A percentile compares a stretch with the other conserved stretches of the same genome.
phyloP scores from a whole-genome alignment of 495 filamentous ascomycete genomes.

The Cercophora sp. region DNA sequence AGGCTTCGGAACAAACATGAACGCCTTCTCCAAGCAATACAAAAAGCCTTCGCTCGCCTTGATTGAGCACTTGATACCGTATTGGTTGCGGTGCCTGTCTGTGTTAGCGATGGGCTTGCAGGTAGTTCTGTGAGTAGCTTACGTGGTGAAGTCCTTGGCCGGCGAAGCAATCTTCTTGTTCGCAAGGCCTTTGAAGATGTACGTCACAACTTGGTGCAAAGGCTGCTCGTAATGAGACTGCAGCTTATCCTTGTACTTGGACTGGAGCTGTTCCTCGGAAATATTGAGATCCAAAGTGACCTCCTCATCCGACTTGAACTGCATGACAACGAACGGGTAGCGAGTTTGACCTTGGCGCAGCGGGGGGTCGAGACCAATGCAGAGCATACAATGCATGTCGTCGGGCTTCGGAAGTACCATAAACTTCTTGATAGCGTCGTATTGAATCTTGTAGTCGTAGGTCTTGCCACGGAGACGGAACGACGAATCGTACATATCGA shows the following conservation, averaged over 20 bases:
- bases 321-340: conserved; percentile 99
- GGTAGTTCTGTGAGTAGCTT: conserved; percentile 11
- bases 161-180: conserved; percentile 92
- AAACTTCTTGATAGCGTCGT: conserved; percentile 95
- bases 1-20: conserved; percentile 98
- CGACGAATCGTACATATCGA: conserved; percentile 98
- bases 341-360: conserved; percentile 96
- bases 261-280: conserved; percentile 77
- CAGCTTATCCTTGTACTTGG: conserved; percentile 87
- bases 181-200: conserved; percentile 88
- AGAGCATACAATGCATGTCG: conserved; percentile 90
- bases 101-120: conserved; percentile 4
- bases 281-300: conserved; percentile 95
- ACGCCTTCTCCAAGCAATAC: conserved; percentile 95
- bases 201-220: conserved; percentile 83
- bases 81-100: conserved; percentile 79
- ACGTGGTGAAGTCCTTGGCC: conserved; percentile 85
- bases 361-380: conserved; percentile 91
- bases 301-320: conserved; percentile 97
- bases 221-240: conserved; percentile 85
- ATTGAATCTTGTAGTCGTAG: conserved; percentile 99
- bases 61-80: conserved; percentile 97
- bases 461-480: conserved; percentile 98
- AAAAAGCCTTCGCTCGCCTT: conserved; percentile 97
- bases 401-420: conserved; percentile 97